Evolutionary conservation across 441 rosid species (phyloP), one percentile per base, ranked within the genome.

Genomic region (Erysimum pusillum): DNA sequence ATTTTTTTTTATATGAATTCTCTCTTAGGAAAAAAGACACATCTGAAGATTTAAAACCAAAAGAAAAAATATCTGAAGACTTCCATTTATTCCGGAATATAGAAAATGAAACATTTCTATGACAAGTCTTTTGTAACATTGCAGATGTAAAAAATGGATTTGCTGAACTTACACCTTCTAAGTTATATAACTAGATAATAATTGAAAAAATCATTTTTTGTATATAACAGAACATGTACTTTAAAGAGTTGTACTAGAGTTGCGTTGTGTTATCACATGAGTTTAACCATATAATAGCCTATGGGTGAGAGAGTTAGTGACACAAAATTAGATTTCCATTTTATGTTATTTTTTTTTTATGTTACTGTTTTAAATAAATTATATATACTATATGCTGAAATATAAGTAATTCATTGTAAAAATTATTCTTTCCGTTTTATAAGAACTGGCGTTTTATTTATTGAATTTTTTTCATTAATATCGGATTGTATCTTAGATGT

Each of bases 91-190:
- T 38, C n/a, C 39, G 22, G 52, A 39, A 51, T 39, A 39, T 41
- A 28, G 52, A 17, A 71, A 39, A 38, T 63, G 20, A 73, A 34
- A 39, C 5, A 35, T 35, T 6, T 61, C 8, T 36, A 22, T 22
- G 41, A 61, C 12, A 38, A 8, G 7, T 53, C 38, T 15, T 69
- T 7, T 4, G 31, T 15, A 58, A n/a, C 44, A 70, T 13, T 45
- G 28, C 66, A 59, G 22, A 45, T 59, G 58, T 49, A 38, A n/a
- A 71, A 15, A 60, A 36, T 60, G 28, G 39, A 18, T 70, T 17
- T 44, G 45, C 10, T 13, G 2, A 63, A 57, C 34, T 56, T 38
- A 17, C 32, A 7, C 18, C 25, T 68, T 36, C 11, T 12, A 35
- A 12, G 6, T 18, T 25, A 54, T 68, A 13, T 41, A n/a, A 28